Percentiles rank a stretch among this genome's conserved stretches.
These are phyloP conservation scores for Neofusicoccum parvum DNA, from an alignment of 2,329 filamentous ascomycete species.

Conservation along the genomic window DNA sequence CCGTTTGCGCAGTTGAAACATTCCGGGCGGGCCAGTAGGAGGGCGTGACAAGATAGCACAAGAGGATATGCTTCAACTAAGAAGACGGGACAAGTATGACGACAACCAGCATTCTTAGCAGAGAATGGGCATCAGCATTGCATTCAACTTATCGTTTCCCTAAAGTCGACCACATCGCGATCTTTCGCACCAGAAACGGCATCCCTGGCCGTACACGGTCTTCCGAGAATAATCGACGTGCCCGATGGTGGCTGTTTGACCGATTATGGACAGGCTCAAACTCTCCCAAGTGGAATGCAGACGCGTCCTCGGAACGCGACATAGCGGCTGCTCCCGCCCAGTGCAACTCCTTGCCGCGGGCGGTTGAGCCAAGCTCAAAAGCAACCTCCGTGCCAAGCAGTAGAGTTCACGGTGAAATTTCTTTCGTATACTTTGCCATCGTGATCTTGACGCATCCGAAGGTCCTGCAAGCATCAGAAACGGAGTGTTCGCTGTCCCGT, in stretches of 20 bases:
- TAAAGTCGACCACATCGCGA: background rate
- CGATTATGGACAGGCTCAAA: background rate
- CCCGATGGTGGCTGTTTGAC: background rate
- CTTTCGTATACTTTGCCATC: background rate
- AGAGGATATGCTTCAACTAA: background rate
- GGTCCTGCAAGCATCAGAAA: background rate
- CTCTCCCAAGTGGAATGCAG: background rate
- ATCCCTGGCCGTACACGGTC: background rate
- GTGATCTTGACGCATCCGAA: background rate
- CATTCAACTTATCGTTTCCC: background rate
- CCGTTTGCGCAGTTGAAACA: constrained; percentile 7
- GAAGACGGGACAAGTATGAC: background rate
- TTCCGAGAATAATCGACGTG: background rate
- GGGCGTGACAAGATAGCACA: constrained; percentile 1
- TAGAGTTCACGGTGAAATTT: background rate
- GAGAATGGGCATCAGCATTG: background rate
- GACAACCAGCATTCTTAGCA: background rate
- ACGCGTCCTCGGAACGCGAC: constrained; percentile 5
- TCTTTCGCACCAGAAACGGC: background rate
- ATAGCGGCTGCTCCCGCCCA: background rate
- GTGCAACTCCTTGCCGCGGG: background rate
- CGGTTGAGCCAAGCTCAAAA: background rate
- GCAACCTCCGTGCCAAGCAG: background rate
- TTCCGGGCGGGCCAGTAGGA: constrained; percentile 5
- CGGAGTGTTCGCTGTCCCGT: background rate